A percentile compares a stretch with the other conserved stretches of the same genome.
These are phyloP conservation scores for Ilex aquifolium DNA, from an alignment of 257 asterid species.

Conservation along the genomic window DNA sequence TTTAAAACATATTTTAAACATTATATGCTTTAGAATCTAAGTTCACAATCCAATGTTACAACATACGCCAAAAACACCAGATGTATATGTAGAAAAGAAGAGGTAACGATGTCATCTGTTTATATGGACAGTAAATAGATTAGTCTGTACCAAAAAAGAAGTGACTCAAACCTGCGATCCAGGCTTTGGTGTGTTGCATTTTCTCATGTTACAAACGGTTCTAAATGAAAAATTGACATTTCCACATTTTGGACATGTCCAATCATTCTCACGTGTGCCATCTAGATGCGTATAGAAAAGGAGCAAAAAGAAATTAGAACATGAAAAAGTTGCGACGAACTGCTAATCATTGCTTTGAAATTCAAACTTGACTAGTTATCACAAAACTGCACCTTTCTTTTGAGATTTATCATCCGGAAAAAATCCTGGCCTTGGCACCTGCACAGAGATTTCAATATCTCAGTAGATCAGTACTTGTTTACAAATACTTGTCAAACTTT, in stretches of 20 bases:
- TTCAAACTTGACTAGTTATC: slow-evolving; percentile 7
- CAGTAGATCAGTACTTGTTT: too few relatives aligned
- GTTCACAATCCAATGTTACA: too few relatives aligned
- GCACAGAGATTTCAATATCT: slow-evolving; percentile 11
- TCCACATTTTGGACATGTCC: slow-evolving; percentile 92
- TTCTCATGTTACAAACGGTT: slow-evolving; percentile 90
- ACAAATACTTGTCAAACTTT: too few relatives aligned
- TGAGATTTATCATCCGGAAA: slow-evolving; percentile 56
- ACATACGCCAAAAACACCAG: too few relatives aligned
- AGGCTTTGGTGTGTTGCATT: slow-evolving; percentile 90
- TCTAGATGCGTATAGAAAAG: slow-evolving; percentile 33
- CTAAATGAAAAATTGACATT: slow-evolving; percentile 83
- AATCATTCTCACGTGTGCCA: slow-evolving; percentile 82
- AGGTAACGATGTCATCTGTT: too few relatives aligned
- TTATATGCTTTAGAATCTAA: too few relatives aligned
- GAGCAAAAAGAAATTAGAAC: not conserved
- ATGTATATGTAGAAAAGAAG: too few relatives aligned
- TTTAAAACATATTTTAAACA: slow-evolving; percentile 4
- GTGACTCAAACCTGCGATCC: slow-evolving; percentile 63
- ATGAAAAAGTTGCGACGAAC: slow-evolving; percentile 4
- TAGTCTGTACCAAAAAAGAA: not conserved
- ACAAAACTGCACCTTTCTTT: slow-evolving; percentile 43
- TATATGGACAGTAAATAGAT: too few relatives aligned
- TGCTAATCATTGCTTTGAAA: slow-evolving; percentile 4
- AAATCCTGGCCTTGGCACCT: slow-evolving; percentile 75